Conservation (phyloP, 345 rosid species). For the Hirschfeldia incana region DNA sequence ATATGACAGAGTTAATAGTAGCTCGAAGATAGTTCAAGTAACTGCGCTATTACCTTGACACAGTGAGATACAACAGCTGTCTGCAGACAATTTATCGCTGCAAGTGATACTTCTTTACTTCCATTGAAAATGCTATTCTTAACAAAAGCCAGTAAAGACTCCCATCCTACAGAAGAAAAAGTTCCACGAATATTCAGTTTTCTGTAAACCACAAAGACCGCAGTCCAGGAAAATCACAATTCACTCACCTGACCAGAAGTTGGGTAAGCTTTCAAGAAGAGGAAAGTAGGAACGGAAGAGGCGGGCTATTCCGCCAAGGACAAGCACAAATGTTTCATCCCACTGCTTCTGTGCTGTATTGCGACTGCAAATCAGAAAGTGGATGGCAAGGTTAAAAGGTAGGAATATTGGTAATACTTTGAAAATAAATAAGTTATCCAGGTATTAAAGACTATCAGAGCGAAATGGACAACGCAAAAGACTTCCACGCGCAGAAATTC, state of each 20-base stretch:
- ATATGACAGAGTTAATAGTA: constrained; percentile 8
- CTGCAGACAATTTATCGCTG: constrained; percentile 85
- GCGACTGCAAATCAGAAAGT: constrained; percentile 61
- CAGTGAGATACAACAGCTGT: constrained; percentile 77
- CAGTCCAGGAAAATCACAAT: constrained; percentile 14
- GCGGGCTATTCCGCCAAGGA: constrained; percentile 92
- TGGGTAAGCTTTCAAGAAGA: constrained; percentile 65
- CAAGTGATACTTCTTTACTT: constrained; percentile 92
- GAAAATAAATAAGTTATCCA: constrained; percentile 7
- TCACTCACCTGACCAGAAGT: constrained; percentile 88
- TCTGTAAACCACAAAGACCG: background rate
- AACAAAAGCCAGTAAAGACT: constrained; percentile 70
- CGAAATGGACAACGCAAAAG: constrained; percentile 9
- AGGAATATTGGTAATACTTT: constrained; percentile 15
- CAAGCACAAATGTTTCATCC: constrained; percentile 97
- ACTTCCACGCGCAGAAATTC: background rate
- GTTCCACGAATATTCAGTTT: background rate
- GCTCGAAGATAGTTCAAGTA: constrained; percentile 3
- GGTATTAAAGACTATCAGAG: constrained; percentile 17
- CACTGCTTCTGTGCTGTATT: constrained; percentile 98
- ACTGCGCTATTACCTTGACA: constrained; percentile 58
- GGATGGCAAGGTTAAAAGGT: constrained; percentile 23
- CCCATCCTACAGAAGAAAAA: constrained; percentile 72
- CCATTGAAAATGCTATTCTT: constrained; percentile 79
- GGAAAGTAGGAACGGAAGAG: constrained; percentile 91